Percentiles rank a stretch among this genome's conserved stretches.
Conservation (phyloP, 1,139 yeast genomes). For the Saccharomyces hybrid region DNA sequence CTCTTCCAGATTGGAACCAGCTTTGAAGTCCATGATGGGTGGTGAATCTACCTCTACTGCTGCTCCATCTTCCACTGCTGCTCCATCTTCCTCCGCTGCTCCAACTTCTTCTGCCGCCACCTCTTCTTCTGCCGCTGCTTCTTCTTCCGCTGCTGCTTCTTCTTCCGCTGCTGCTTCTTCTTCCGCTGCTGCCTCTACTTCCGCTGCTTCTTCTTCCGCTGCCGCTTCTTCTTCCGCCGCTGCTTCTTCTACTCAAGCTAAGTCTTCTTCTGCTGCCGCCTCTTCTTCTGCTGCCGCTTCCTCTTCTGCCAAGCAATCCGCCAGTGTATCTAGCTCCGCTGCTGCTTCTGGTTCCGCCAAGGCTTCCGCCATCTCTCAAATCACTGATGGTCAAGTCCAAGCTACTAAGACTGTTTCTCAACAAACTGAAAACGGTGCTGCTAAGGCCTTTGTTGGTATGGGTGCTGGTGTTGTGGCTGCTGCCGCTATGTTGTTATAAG, state of each 20-base stretch:
- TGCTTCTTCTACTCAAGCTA: conserved; percentile 13
- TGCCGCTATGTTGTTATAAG: conserved; percentile 7
- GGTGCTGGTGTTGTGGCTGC: conserved; percentile 5
- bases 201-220: conserved; percentile 16
- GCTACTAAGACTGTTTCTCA: background rate
- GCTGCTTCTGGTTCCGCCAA: conserved; percentile 5
- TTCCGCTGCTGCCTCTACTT: conserved; percentile 9
- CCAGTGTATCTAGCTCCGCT: conserved; percentile 7
- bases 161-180: conserved; percentile 17
- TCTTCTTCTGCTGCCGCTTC: conserved; percentile 13
- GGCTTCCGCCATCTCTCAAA: conserved; percentile 12
- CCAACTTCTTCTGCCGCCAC: conserved; percentile 14
- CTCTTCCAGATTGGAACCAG: conserved; percentile 33
- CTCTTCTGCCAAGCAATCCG: conserved; percentile 9
- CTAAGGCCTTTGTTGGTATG: conserved; percentile 2
- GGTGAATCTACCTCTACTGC: conserved; percentile 4
- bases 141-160: conserved; percentile 21
- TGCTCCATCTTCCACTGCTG: conserved; percentile 10
- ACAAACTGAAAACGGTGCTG: conserved; percentile 7
- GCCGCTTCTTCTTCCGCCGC: conserved; percentile 18
- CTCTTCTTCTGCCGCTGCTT: conserved; percentile 9
- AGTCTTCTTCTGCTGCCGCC: conserved; percentile 10
- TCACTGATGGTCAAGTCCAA: conserved; percentile 6
- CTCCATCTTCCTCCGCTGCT: conserved; percentile 16
- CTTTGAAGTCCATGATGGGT: conserved; percentile 11